Evolutionary conservation across 495 filamentous ascomycete genomes (phyloP), one percentile per base, ranked within the genome.

Genomic region (Lentithecium fluviatile): DNA sequence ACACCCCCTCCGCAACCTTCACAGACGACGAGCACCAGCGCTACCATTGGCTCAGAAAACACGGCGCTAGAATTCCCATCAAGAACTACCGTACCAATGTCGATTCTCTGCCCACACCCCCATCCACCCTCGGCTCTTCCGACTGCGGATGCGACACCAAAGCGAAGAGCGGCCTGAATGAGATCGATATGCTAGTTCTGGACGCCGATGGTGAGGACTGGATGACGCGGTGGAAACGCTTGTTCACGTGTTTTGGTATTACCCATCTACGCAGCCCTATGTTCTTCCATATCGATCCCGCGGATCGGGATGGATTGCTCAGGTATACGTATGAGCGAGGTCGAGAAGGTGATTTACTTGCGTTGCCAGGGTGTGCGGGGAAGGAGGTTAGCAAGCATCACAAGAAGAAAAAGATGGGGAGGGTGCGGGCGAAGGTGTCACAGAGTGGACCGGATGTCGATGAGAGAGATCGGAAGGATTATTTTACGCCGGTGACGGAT

Each of bases 231-330:
- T 87, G 83, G 83, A 77, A 81, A 34, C 71, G 69, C 23, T 76
- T 80, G 8, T 87, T 86, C 68, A 69, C 73, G 20, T 79, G 73
- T 0, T 75, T 85, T 52, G 77, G 80, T 37, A 86, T 87, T 26
- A 72, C 78, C 20, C 79, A 87, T 68, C 70, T 86, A 15, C 78
- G 83, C 13, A 85, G 83, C 64, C 84, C 82, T 15, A 86, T 87
- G 84, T 85, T 87, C 64, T 85, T 85, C 62, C 83, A 88, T 71
- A 72, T 84, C 19, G 84, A 86, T 59, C 84, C 84, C 0, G 76
- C 80, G 1, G 84, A 88, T 69, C 78, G 84, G 6, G 84, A 86
- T 73, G 81, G 81, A 2, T 71, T 87, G 66, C 62, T 86, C 37
- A 81, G 79, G n/a, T 84, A 82, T 73, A 77, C 82, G 0, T 78